A percentile compares a stretch with the other conserved stretches of the same genome.
Evolutionary conservation across 2,329 filamentous ascomycete genomes (phyloP).

Genomic region (Alternaria incomplexa): DNA sequence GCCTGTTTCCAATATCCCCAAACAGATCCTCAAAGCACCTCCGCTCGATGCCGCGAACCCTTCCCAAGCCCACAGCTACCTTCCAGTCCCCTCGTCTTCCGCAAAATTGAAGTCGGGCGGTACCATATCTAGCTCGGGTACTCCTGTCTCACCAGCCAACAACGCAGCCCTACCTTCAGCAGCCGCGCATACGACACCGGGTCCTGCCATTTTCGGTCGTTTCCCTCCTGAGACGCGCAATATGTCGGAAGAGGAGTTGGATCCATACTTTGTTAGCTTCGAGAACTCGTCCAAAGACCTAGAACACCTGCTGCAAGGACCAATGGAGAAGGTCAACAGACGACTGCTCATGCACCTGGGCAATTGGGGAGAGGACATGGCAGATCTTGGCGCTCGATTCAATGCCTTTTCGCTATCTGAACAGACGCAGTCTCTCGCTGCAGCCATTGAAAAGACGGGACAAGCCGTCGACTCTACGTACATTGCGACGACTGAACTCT

Average conservation of each 20-base stretch:
- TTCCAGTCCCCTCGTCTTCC: constrained; percentile 83
- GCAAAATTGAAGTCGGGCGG: constrained; percentile 76
- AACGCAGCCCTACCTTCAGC: constrained; percentile 58
- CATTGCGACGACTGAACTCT: constrained; percentile 91
- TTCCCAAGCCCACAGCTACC: constrained; percentile 80
- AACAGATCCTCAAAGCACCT: constrained; percentile 93
- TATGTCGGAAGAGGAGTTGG: constrained; percentile 86
- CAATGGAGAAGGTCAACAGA: constrained; percentile 96
- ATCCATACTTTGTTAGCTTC: constrained; percentile 94
- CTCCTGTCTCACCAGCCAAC: constrained; percentile 61
- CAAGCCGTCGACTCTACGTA: constrained; percentile 97
- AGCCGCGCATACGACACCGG: constrained; percentile 64
- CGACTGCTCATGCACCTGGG: constrained; percentile 86
- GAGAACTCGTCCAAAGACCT: constrained; percentile 91
- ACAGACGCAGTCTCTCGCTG: constrained; percentile 83
- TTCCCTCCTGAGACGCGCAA: constrained; percentile 81
- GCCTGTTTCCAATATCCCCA: constrained; percentile 88
- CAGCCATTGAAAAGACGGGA: constrained; percentile 91
- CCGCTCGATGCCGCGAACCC: constrained; percentile 94
- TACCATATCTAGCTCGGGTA: constrained; percentile 56
- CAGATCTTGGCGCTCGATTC: constrained; percentile 92
- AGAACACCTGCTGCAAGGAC: constrained; percentile 84
- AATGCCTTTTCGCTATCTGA: constrained; percentile 97
- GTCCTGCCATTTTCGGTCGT: constrained; percentile 71
- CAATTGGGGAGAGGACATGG: constrained; percentile 82